Conservation (phyloP, 2,329 filamentous ascomycete species). For the Raffaelea arxii region DNA sequence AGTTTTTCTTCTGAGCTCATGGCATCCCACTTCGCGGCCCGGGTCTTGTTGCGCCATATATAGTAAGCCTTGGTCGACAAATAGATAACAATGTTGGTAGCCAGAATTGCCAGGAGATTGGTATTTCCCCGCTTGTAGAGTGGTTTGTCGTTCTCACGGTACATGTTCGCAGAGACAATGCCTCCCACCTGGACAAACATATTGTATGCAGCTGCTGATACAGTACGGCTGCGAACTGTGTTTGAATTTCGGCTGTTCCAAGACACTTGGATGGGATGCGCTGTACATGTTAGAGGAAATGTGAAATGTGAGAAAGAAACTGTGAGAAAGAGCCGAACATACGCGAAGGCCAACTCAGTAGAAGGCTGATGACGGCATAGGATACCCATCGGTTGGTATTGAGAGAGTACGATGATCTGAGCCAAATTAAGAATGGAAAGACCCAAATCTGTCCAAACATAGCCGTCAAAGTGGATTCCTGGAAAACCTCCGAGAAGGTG, state of each 20-base stretch:
- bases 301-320: not conserved
- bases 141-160: constrained; percentile 16
- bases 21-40: constrained; percentile 33
- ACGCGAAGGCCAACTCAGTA: constrained; percentile 17
- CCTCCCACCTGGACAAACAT: constrained; percentile 26
- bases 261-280: constrained; percentile 34
- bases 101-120: constrained; percentile 22
- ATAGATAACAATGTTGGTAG: constrained; percentile 39
- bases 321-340: not conserved
- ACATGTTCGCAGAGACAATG: constrained; percentile 27
- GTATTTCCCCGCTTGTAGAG: constrained; percentile 14
- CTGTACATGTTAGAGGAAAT: not conserved
- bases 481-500: constrained; percentile 37
- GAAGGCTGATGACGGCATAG: constrained; percentile 23
- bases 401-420: constrained; percentile 20
- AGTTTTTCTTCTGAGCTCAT: constrained; percentile 32
- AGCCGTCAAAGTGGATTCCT: constrained; percentile 36
- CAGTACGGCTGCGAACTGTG: constrained; percentile 46
- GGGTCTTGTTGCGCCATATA: constrained; percentile 32
- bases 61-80: constrained; percentile 43
- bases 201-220: constrained; percentile 8
- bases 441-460: constrained; percentile 42
- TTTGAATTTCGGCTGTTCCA: constrained; percentile 48
- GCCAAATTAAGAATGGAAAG: constrained; percentile 41
- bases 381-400: constrained; percentile 16